Evolutionary conservation across 768 basidiomycete species (phyloP), one percentile per base, ranked within the genome.

Genomic region (Rossbeevera mucosa): DNA sequence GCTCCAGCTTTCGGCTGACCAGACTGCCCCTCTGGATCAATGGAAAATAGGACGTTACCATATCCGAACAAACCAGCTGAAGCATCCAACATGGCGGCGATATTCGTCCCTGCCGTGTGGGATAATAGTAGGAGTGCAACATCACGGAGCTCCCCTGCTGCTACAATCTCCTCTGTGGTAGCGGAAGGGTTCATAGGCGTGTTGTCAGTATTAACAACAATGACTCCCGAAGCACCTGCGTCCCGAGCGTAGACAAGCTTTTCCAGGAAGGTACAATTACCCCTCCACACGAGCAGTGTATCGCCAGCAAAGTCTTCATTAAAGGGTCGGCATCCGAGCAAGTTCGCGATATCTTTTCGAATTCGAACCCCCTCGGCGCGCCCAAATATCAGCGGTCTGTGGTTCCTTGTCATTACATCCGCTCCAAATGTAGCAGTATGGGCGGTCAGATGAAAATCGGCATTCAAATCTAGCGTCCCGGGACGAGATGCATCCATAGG

Each of bases 241-340:
- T 75, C 70, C 16, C 78, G 77, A 5, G 93, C 94, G 42, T 76
- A 56, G 12, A 82, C 46, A 14, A 94, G 75, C 71, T 99, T 99
- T 58, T 90, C 80, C 13, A 91, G 69, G 71, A 98, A 97, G 8
- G 92, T 86, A 68, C 95, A 98, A 5, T 76, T 80, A 5, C 95
- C 95, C 25, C 95, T 80, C 41, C 75, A 75, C 14, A 88, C 74
- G 14, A 96, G 64, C 21, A 93, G 64, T 5, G 81, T 75, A 40
- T 75, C 79, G 44, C 78, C 75, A 11, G 72, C 67, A 56, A 83
- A 79, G 4, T 65, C 47, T 33, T 75, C 63, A 1, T 67, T 61
- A 67, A 83, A 90, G 5, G 80, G 75, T 5, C 54, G 44, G 61
- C 90, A 92, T 6, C 90, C 91, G 13, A 74, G 69, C 0, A 56